Evolutionary conservation across 2,329 filamentous ascomycete species (phyloP), one percentile per base, ranked within the genome.

Genomic region (Alternaria triticina): DNA sequence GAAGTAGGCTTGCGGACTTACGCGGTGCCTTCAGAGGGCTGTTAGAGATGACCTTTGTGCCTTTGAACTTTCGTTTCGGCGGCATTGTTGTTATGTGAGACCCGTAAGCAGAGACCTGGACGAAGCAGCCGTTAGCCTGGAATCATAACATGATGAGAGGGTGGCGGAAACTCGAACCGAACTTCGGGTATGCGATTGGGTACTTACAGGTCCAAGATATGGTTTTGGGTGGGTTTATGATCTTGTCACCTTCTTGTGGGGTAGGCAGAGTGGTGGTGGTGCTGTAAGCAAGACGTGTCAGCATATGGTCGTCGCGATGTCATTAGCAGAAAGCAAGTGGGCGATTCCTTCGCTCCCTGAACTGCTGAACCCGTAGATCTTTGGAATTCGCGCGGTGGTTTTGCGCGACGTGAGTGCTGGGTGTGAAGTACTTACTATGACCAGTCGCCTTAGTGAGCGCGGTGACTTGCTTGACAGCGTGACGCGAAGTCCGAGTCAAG

Each of bases 61-160:
- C 67, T 64, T 71, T 76, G 47, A 59, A 66, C 67, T 74, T 79
- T 60, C 75, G 75, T 67, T 76, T 78, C 46, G 76, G 73, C 54
- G 76, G 72, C 76, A 78, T 79, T 65, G 70, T 74, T 40, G 65
- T 54, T 49, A 30, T 10, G 40, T 61, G 57, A 61, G 58, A 59
- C 59, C 55, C 58, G 61, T 40, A 28, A 23, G 55, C 36, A 12
- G 40, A 47, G 36, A 44, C 47, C 47, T 51, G 52, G 59, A 59
- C 60, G 64, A 59, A 63, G 59, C 63, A 59, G 54, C 62, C 54
- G 54, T 74, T 71, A 72, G 70, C 69, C 51, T 60, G 61, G 68
- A 62, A 64, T 40, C 64, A 51, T 59, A 46, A 47, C 43, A 43
- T 25, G 13, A 51, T 36, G 44, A 15, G 43, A 62, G 30, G 44